Base-by-base conservation (phyloP, 2,329 filamentous ascomycete genomes). In the Sphaerulina populicola region DNA sequence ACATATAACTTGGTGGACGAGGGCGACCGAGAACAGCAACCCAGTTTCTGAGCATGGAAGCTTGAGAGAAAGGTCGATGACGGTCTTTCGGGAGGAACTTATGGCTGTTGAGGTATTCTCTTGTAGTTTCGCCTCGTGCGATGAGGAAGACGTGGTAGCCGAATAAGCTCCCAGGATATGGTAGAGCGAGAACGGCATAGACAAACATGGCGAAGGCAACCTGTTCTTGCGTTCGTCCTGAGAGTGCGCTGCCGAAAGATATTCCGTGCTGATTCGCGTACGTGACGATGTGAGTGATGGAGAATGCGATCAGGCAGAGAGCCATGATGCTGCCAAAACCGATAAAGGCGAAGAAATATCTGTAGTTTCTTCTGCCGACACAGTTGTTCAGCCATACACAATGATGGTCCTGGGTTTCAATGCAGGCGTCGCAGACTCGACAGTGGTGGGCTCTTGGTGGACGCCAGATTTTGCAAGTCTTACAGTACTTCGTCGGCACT, bases 301-400 rank as follows among this genome's bases (percentile, higher is more conserved):
- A 88, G 21, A 85, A 83, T 15, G 77, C 87, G 29, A 93, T 74
- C 41, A 97, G 77, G 62, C 86, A 91, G 12, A 89, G 65, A 0
- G 83, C 79, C 14, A 96, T 76, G 31, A 96, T 59, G 0, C 88
- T 88, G n/a, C 81, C 82, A 11, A 84, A 82, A 48, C 81, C 81
- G 58, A 98, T 83, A 69, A 96, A 98, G 9, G 86, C 80, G 68
- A 97, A 96, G 71, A 98, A 98, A 69, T 91, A 97, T 57, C 93
- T 88, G 72, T 98, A 98, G 72, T 98, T 98, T 62, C 93, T 87
- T 59, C 91, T 85, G 39, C 93, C 93, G 44, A 98, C 85, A 62
- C 93, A 98, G 68, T 98, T 98, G 72, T 98, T 98, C 57, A 98
- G 80, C 93, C 93, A 98, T 12, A 97, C 90, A 64, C 93, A 98